Evolutionary conservation across 768 basidiomycete species (phyloP), one percentile per base, ranked within the genome.

Genomic region (Sistotremastrum suecicum): DNA sequence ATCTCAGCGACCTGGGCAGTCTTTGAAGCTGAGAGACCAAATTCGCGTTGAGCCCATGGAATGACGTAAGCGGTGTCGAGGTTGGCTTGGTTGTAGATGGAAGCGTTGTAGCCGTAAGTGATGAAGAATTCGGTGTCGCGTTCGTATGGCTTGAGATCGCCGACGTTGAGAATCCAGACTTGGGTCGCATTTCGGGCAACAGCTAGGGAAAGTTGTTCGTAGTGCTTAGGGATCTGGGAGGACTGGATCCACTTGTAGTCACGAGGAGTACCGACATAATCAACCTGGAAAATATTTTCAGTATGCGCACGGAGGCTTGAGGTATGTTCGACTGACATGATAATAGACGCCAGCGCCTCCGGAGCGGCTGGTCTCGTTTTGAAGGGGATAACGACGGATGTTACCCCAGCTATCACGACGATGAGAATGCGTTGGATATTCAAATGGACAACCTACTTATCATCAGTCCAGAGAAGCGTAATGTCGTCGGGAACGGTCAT

Each of bases 301-400:
- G 20, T 20, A 20, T 20, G 20, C 20, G 20, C 20, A 20, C 20
- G 20, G 20, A 20, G 20, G 20, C 20, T 20, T 20, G 20, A 20
- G 20, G 20, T 20, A 20, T 20, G 20, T 20, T 20, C 20, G 10
- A 58, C 67, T 48, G 49, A 73, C 75, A 56, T 79, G 77, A 54
- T 79, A 83, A 57, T 82, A 84, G 5, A 81, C 71, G 34, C 80
- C 82, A 31, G 79, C 75, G 37, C 82, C 79, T 41, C 79, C 82
- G 4, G 70, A 72, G 43, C 79, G 66, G 53, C 74, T 75, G 10
- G 75, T 66, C 54, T 80, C 77, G 10, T 62, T 63, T 5, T 60
- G 56, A 5, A 70, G 54, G 1, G 77, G 77, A 51, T 72, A 74
- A 20, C 81, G 72, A 34, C 78, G 74, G 42, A 83, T 68, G 54